Conservation (phyloP, 106 monocot species). For the Cymbidium sinense region DNA sequence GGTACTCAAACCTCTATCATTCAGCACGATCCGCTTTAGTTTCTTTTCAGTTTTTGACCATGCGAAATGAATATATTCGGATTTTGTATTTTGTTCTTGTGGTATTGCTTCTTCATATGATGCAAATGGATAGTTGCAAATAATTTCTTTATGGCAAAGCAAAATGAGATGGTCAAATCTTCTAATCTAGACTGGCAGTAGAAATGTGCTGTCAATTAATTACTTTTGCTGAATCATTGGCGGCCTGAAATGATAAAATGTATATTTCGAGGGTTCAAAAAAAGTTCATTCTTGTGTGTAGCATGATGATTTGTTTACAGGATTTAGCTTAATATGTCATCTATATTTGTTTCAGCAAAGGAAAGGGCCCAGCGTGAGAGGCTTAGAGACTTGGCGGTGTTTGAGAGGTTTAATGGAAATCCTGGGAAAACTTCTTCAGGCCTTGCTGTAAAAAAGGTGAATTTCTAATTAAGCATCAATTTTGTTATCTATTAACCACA, state of each 20-base stretch:
- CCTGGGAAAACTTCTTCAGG: conserved; percentile 49
- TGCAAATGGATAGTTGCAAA: background rate
- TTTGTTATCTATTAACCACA: background rate
- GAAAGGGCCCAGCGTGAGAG: conserved; percentile 77
- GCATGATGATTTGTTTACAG: background rate
- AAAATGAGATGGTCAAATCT: too few species aligned
- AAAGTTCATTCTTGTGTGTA: background rate
- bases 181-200: background rate
- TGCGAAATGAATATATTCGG: background rate
- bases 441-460: conserved; percentile 92
- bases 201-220: too few species aligned
- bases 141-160: background rate
- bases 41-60: background rate
- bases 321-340: conserved; percentile 7
- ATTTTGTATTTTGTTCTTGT: too few species aligned
- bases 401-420: conserved; percentile 87
- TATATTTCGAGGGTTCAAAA: background rate
- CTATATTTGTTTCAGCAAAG: conserved; percentile 36
- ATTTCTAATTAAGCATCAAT: background rate
- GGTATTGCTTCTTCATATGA: background rate
- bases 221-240: background rate
- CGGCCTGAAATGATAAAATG: background rate
- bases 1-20: background rate
- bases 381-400: conserved; percentile 76
- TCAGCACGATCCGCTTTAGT: background rate